Percentiles rank a stretch among this genome's conserved stretches.
phyloP scores from a whole-genome alignment of 306 rosid genomes.

The Trichosanthes truncata region DNA sequence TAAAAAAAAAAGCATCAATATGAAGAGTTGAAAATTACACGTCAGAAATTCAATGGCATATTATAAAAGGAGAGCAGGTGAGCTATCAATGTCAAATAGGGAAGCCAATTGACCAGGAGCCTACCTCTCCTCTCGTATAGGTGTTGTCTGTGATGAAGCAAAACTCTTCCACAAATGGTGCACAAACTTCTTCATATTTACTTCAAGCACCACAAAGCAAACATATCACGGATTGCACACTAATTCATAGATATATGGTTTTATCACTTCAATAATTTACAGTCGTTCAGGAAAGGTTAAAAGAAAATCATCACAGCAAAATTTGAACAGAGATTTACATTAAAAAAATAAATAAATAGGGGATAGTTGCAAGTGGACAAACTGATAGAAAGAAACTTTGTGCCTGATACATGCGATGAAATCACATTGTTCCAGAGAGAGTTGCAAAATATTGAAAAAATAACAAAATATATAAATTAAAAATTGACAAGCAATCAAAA shows the following conservation, averaged over 20 bases:
- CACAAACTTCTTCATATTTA: conserved; percentile 81
- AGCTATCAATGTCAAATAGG: background rate
- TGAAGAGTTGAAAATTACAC: background rate
- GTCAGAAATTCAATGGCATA: background rate
- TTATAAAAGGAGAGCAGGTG: background rate
- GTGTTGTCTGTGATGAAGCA: conserved; percentile 78
- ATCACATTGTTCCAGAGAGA: background rate
- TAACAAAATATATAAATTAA: background rate
- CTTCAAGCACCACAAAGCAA: conserved; percentile 26
- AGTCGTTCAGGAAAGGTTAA: background rate
- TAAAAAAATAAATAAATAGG: background rate
- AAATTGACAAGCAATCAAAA: background rate
- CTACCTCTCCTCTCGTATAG: conserved; percentile 67
- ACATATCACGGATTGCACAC: conserved; percentile 17
- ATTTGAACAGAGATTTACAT: background rate
- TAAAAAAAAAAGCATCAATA: background rate
- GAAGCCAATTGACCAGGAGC: conserved; percentile 12
- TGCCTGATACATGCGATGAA: background rate
- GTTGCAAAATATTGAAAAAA: background rate
- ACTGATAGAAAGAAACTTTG: background rate
- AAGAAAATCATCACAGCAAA: background rate
- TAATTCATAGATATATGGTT: background rate
- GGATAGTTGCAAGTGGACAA: background rate
- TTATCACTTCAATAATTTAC: background rate
- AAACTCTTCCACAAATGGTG: conserved; percentile 72